Percentiles rank a stretch among this genome's conserved stretches.
These are phyloP conservation scores for Serendipita sp. DNA, from an alignment of 768 basidiomycete genomes.

Conservation along the genomic window DNA sequence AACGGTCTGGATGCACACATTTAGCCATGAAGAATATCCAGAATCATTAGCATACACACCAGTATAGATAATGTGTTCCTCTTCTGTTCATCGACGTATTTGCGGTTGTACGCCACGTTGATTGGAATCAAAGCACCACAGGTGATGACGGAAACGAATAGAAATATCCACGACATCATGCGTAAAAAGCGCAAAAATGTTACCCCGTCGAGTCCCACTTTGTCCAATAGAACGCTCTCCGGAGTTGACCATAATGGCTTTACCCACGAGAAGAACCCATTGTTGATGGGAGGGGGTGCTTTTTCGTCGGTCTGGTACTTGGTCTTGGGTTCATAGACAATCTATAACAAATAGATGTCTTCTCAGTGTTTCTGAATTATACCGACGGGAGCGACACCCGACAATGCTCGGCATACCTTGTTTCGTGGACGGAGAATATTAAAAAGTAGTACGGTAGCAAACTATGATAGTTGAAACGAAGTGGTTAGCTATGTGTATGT, in stretches of 20 bases:
- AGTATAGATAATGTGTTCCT: constrained; percentile 19
- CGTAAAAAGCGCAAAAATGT: constrained; percentile 84
- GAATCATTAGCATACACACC: too few species aligned
- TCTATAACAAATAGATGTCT: constrained; percentile 24
- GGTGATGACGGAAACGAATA: constrained; percentile 40
- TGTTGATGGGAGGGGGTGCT: constrained; percentile 48
- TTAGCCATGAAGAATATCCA: too few species aligned
- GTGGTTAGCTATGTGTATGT: not conserved
- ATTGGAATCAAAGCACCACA: constrained; percentile 72
- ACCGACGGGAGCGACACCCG: not conserved
- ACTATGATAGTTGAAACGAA: not conserved
- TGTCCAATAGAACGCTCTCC: constrained; percentile 78
- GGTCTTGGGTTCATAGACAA: constrained; percentile 86
- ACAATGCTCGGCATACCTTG: constrained; percentile 34
- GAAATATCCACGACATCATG: constrained; percentile 62
- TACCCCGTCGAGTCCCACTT: constrained; percentile 85
- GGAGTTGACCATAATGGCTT: constrained; percentile 67
- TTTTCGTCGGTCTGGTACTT: constrained; percentile 75
- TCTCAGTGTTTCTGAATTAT: not conserved
- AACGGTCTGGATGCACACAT: constrained; percentile 12
- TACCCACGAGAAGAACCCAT: constrained; percentile 79
- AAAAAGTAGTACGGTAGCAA: constrained; percentile 39
- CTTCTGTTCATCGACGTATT: constrained; percentile 32
- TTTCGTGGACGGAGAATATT: constrained; percentile 79
- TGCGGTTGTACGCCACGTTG: constrained; percentile 71